Evolutionary conservation across 805 yeast species (phyloP), one percentile per base, ranked within the genome.

Genomic region (Cyberlindnera misumaiensis): DNA sequence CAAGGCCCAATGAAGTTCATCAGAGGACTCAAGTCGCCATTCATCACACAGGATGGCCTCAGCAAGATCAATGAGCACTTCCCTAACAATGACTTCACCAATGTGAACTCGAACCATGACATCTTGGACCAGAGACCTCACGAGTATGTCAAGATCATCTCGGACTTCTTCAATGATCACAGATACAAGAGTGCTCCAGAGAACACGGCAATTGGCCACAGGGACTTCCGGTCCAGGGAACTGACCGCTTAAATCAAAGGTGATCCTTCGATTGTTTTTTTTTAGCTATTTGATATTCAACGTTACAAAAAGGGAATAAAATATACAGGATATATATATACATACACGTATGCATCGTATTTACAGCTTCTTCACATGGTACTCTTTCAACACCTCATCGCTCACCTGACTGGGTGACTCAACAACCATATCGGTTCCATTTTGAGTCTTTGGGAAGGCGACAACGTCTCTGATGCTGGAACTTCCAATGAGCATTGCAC

Each of bases 381-480:
- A 89, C 11, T 71, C 67, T 7, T 59, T 59, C 39, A 90, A 63
- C 2, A 72, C 71, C 3, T 56, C 57, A 11, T 67, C 64, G 3
- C 68, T 56, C 2, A 86, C 88, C 17, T 51, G 55, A 33, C 88
- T 77, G 3, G 99, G 99, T 45, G 94, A 80, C 7, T 76, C 83
- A 6, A 93, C 95, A 32, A 90, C 86, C 2, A 86, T 77, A 55
- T 93, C 99, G 1, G 77, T 63, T 2, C 99, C 98, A 8, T 83
- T 74, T 47, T 82, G 80, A 32, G 88, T 87, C 63, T 93, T 93
- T 2, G 99, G 99, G 59, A 93, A 93, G 1, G 97, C 95, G 43
- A 93, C 82, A 4, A 93, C 97, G 55, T 93, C 97, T 47, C 96
- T 66, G 26, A 93, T 89, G 45, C 86, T 84, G 4, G 67, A 53